These are phyloP conservation scores for Hypomyces perniciosus DNA, from an alignment of 2,329 filamentous ascomycete genomes.

Conservation along the genomic window DNA sequence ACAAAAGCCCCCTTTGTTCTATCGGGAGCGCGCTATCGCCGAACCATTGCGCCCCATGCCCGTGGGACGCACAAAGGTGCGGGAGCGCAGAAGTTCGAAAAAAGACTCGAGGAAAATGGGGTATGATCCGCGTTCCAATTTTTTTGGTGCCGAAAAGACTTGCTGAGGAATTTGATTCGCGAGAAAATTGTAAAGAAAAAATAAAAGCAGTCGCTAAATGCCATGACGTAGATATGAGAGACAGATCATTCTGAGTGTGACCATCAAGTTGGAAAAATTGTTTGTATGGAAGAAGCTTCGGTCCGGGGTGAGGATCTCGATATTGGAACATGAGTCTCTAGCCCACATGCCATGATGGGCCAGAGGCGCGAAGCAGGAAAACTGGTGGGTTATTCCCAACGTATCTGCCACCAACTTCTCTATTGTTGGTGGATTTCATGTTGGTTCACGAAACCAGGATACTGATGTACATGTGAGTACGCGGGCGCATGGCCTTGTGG, in stretches of 20 bases:
- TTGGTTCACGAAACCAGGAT: conserved; percentile 37
- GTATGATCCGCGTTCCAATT: conserved; percentile 34
- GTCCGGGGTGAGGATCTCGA: conserved; percentile 7
- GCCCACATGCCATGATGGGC: background rate
- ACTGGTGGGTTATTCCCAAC: conserved; percentile 8
- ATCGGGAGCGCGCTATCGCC: conserved; percentile 14
- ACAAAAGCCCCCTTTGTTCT: conserved; percentile 17
- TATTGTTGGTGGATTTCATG: conserved; percentile 39
- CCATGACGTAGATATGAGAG: conserved; percentile 35
- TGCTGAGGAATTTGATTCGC: conserved; percentile 27
- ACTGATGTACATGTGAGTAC: conserved; percentile 30
- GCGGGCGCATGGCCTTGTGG: conserved; percentile 34
- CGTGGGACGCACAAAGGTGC: conserved; percentile 9
- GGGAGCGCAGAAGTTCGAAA: conserved; percentile 19
- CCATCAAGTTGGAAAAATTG: conserved; percentile 10
- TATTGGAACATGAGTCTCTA: conserved; percentile 10
- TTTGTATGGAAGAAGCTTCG: conserved; percentile 5
- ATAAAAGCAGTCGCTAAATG: conserved; percentile 40
- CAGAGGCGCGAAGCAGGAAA: conserved; percentile 1
- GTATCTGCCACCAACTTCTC: conserved; percentile 7
- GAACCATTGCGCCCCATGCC: conserved; percentile 14
- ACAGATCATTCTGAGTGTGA: conserved; percentile 29
- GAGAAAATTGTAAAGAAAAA: conserved; percentile 26
- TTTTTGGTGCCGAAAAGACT: conserved; percentile 36
- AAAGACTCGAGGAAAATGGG: conserved; percentile 21